Conservation (phyloP, 768 basidiomycete genomes). For the Tubosaeta sp. region DNA sequence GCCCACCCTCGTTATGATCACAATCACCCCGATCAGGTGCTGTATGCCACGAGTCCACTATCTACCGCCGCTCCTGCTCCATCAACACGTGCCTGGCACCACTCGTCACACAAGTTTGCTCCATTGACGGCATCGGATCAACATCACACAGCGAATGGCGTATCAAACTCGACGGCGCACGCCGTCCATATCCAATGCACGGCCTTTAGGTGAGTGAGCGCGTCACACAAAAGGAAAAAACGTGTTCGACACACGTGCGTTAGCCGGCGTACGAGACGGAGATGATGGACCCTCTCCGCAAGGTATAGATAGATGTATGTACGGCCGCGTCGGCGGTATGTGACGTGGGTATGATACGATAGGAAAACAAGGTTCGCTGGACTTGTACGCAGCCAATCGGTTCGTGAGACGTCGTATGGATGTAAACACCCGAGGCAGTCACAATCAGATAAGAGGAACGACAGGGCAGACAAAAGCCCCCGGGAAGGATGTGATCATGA, state of each 20-base stretch:
- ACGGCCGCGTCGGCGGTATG: slow-evolving; percentile 5
- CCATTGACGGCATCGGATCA: background rate
- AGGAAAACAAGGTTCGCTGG: slow-evolving; percentile 1
- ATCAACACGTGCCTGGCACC: background rate
- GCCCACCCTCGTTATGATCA: background rate
- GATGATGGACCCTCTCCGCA: background rate
- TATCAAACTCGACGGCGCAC: background rate
- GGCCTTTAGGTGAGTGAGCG: background rate
- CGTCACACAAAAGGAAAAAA: background rate
- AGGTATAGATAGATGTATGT: slow-evolving; percentile 4
- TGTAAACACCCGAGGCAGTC: background rate
- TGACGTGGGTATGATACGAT: slow-evolving; percentile 7
- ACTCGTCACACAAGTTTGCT: background rate
- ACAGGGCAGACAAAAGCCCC: background rate
- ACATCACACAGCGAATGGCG: background rate
- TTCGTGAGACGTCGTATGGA: slow-evolving; percentile 1
- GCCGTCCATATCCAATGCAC: background rate
- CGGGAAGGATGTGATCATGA: background rate
- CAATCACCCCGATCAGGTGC: background rate
- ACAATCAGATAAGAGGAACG: slow-evolving; percentile 7
- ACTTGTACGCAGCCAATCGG: background rate
- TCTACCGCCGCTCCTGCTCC: background rate
- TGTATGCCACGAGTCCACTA: background rate
- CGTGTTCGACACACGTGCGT: background rate
- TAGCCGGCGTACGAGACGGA: background rate